Base-by-base conservation (phyloP, 2,329 filamentous ascomycete genomes). In the Aaosphaeria arxii region DNA sequence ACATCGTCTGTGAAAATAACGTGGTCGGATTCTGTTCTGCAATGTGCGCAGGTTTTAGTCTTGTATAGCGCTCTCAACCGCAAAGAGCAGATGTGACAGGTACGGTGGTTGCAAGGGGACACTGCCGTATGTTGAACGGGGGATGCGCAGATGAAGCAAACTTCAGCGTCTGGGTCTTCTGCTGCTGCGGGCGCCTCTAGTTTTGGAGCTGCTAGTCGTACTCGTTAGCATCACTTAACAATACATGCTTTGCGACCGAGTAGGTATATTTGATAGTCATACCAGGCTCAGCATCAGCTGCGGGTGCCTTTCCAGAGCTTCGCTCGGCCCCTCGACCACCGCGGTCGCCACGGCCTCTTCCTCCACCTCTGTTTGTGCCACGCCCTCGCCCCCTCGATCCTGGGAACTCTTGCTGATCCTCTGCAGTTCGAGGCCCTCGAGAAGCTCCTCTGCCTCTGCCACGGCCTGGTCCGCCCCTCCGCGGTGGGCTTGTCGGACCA, bases 81-180 rank as follows among this genome's bases (percentile, higher is more conserved):
- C 58, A 99, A 75, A 7, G 91, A 87, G 71, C 94, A 99, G 56
- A 97, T 96, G 73, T 99, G 94, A 68, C 94, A 99, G 43, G 92
- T 96, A 48, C 89, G 83, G 73, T 99, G 94, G 71, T 96, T 97
- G 74, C 94, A 99, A 17, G 94, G 92, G 31, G 91, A 85, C 55
- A 99, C 84, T 7, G 91, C 88, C 60, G 89, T 85, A 74, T 97
- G 91, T 43, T 88, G 84, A 42, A 99, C 86, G 2, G 86, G 83
- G 56, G 91, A 96, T 48, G 94, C 92, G 72, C 94, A 99, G 64
- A 99, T 99, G 73, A 97, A 97, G 81, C 94, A 99, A 52, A 96
- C 82, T 53, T 96, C 91, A 29, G 79, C 86, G 47, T 91, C 87
- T 30, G 76, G 76, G 28, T 79, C 81, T 30, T 80, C 81, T 42